phyloP scores from a whole-genome alignment of 2,329 filamentous ascomycete genomes.

The Ophiostoma angusticollis region DNA sequence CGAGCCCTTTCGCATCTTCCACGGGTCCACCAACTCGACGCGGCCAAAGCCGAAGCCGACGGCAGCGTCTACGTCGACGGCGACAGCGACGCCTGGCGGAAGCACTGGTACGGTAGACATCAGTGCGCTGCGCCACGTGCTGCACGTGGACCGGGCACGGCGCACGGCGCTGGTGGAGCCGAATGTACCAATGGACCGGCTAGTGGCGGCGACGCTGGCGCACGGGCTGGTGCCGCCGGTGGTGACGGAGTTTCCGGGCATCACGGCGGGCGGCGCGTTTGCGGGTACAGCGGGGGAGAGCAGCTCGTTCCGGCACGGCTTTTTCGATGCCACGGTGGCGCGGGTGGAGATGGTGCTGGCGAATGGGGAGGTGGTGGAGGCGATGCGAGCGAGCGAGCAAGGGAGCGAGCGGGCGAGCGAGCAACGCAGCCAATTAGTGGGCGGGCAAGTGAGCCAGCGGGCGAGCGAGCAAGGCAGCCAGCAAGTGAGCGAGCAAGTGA shows the following conservation, averaged over 20 bases:
- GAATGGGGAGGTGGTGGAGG: conserved; percentile 48
- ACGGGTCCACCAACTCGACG: conserved; percentile 68
- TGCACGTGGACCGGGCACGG: conserved; percentile 43
- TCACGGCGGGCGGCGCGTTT: conserved; percentile 60
- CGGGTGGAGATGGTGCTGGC: conserved; percentile 57
- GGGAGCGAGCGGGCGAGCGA: too few relatives aligned
- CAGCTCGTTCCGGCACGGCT: conserved; percentile 56
- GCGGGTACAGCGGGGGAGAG: conserved; percentile 61
- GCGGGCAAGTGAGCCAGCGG: too few relatives aligned
- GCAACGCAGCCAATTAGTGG: too few relatives aligned
- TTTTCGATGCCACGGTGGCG: conserved; percentile 54
- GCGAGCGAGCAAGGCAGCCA: too few relatives aligned
- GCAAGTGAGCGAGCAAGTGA: too few relatives aligned
- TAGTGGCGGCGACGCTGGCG: conserved; percentile 53
- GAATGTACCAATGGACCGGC: conserved; percentile 61
- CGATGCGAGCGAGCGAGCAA: conserved; percentile 19
- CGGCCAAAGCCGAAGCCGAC: too few relatives aligned
- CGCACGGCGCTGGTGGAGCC: conserved; percentile 58
- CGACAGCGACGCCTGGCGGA: too few relatives aligned
- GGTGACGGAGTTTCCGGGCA: conserved; percentile 66
- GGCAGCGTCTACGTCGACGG: too few relatives aligned
- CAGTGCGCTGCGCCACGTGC: conserved; percentile 47
- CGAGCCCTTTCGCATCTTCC: conserved; percentile 59
- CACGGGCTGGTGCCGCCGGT: conserved; percentile 56
- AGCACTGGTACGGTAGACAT: too few relatives aligned